Evolutionary conservation across 2,329 filamentous ascomycete genomes (phyloP), one percentile per base, ranked within the genome.

Genomic region (Graphilbum sp.): DNA sequence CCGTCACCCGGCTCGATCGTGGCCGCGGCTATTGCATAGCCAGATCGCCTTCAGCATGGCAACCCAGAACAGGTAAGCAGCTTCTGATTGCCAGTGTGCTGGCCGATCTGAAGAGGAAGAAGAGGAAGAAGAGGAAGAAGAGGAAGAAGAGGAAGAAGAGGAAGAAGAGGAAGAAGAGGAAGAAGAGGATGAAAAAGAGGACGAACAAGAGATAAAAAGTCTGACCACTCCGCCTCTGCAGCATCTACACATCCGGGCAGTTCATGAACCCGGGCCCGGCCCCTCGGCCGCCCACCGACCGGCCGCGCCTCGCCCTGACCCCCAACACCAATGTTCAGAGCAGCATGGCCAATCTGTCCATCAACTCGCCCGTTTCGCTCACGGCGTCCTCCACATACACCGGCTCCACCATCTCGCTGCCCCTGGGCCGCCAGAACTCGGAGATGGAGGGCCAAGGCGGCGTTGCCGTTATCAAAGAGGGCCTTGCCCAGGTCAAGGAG

Each of bases 261-360:
- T 96, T 96, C 64, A 92, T 96, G 82, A 96, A 96, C 59, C 86
- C 90, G 45, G 86, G 90, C 47, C 88, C 90, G 50, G 88, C 90
- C 48, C 90, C 90, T 47, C 79, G 82, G 51, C 88, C 90, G 43
- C 90, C 88, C 17, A 78, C 72, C 43, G 83, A 90, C 53, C 75
- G 83, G 51, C 83, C 86, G 43, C 79, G 83, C 53, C 73, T 94
- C 48, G 77, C 78, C 50, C 69, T 92, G 43, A 85, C 81, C 32
- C 86, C 79, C 44, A 81, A 73, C 54, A 72, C 75, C 50, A 83
- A 77, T 54, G 66, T 83, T 18, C 75, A 79, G 15, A 79, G 78
- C 45, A 87, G 77, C 59, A 84, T 88, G 66, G 79, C 79, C 42
- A 80, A 78, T 51, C 74, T 88, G 67, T 78, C 71, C 52, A 67